phyloP scores from a whole-genome alignment of 2,329 filamentous ascomycete genomes.

The Pseudopyricularia javanii region DNA sequence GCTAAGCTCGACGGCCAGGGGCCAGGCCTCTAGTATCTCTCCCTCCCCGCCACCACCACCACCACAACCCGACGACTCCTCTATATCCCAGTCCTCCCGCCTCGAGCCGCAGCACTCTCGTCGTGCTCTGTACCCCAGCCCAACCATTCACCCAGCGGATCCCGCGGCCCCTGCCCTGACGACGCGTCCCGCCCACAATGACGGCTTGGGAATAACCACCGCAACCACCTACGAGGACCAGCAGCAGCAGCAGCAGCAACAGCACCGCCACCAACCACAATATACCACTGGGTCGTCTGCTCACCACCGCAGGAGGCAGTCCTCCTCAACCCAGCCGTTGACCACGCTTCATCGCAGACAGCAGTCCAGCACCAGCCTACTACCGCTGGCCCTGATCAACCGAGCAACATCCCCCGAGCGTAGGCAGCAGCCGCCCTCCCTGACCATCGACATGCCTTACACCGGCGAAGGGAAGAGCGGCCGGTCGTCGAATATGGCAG shows the following conservation, averaged over 20 bases:
- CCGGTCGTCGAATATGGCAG: constrained; percentile 12
- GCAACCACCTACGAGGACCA: constrained; percentile 6
- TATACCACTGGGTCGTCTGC: constrained; percentile 4
- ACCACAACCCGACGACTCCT: constrained; percentile 7
- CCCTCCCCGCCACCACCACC: constrained; percentile 12
- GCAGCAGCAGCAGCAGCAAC: constrained; percentile 7
- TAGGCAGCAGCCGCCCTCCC: constrained; percentile 10
- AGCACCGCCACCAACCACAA: constrained; percentile 11
- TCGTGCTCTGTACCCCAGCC: neutral
- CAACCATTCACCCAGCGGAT: neutral
- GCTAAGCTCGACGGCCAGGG: constrained; percentile 14
- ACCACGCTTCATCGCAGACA: constrained; percentile 18
- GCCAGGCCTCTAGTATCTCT: constrained; percentile 11
- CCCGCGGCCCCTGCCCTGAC: neutral
- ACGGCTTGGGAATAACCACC: neutral
- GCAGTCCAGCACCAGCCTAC: constrained; percentile 21
- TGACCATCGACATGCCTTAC: constrained; percentile 23
- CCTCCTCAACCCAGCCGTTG: constrained; percentile 8
- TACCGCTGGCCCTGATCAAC: constrained; percentile 16
- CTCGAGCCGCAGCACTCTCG: neutral
- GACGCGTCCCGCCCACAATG: neutral
- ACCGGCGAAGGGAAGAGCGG: constrained; percentile 25
- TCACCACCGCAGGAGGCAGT: constrained; percentile 10
- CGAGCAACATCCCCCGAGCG: constrained; percentile 16
- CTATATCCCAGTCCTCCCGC: constrained; percentile 7